These are phyloP conservation scores for Pilaira anomala DNA, from an alignment of 192 early-diverging fungal genomes.

Conservation along the genomic window DNA sequence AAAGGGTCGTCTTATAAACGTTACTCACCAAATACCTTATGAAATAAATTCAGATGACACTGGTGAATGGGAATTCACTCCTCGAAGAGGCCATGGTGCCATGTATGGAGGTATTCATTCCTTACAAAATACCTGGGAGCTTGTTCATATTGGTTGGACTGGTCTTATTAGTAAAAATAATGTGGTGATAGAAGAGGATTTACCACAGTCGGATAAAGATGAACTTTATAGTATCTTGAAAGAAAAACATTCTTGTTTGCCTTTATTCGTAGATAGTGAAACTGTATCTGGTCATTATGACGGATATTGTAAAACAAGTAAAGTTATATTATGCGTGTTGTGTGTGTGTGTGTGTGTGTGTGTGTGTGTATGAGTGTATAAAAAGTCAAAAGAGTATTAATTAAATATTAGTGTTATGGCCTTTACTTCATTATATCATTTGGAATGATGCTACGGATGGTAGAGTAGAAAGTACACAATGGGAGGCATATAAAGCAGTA, in stretches of 20 bases:
- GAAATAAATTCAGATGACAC: slow-evolving; percentile 4
- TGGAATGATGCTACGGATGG: slow-evolving; percentile 78
- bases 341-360: background rate
- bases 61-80: background rate
- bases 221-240: slow-evolving; percentile 53
- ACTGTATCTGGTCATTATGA: slow-evolving; percentile 86
- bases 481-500: slow-evolving; percentile 75
- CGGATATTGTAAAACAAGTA: slow-evolving; percentile 94
- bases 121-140: slow-evolving; percentile 56
- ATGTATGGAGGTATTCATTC: slow-evolving; percentile 86
- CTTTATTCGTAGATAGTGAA: slow-evolving; percentile 77
- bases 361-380: too few relatives aligned
- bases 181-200: background rate
- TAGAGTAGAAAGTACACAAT: slow-evolving; percentile 62
- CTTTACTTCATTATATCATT: slow-evolving; percentile 90
- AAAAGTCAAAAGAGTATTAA: background rate
- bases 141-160: slow-evolving; percentile 73
- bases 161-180: slow-evolving; percentile 37
- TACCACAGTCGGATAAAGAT: slow-evolving; percentile 52
- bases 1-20: slow-evolving; percentile 44
- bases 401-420: slow-evolving; percentile 75
- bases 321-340: background rate
- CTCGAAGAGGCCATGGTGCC: slow-evolving; percentile 80
- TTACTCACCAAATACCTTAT: slow-evolving; percentile 54
- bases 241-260: slow-evolving; percentile 57